These are phyloP conservation scores for Aspergillus campestris DNA, from an alignment of 495 filamentous ascomycete species.

Conservation along the genomic window DNA sequence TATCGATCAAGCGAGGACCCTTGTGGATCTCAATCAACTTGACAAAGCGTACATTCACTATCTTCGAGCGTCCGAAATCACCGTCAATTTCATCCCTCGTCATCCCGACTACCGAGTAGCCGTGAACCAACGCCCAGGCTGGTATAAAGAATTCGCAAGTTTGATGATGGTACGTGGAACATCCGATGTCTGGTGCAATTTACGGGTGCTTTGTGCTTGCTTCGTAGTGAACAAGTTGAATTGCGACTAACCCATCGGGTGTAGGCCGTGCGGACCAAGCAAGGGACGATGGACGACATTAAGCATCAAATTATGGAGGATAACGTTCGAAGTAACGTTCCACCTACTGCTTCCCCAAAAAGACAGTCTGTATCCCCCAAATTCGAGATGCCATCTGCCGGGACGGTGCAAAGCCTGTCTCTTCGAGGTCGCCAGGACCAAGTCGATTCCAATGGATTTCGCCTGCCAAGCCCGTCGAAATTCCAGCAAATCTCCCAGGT, in stretches of 20 bases:
- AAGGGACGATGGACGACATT: slow-evolving; percentile 37
- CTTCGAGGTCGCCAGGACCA: slow-evolving; percentile 21
- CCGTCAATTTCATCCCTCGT: slow-evolving; percentile 62
- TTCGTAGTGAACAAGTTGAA: too few species aligned
- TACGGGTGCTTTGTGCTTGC: too few species aligned
- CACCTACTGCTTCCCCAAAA: slow-evolving; percentile 15
- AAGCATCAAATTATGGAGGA: slow-evolving; percentile 39
- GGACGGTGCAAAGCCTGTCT: slow-evolving; percentile 6
- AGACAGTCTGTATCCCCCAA: slow-evolving; percentile 7
- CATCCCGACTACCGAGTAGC: slow-evolving; percentile 53
- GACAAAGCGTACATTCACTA: slow-evolving; percentile 68
- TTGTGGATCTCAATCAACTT: slow-evolving; percentile 42
- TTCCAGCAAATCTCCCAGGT: slow-evolving; percentile 22
- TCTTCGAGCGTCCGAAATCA: slow-evolving; percentile 68
- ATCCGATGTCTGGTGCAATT: too few species aligned
- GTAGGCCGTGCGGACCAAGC: slow-evolving; percentile 38
- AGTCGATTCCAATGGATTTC: slow-evolving; percentile 9
- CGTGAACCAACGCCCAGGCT: slow-evolving; percentile 23
- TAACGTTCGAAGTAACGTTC: slow-evolving; percentile 27
- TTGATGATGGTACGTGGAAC: slow-evolving; percentile 29
- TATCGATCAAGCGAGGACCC: slow-evolving; percentile 24
- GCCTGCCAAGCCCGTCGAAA: slow-evolving; percentile 39
- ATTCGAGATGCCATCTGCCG: slow-evolving; percentile 10
- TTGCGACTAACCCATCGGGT: slow-evolving; percentile 1
- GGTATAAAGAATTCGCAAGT: slow-evolving; percentile 35